A percentile compares a stretch with the other conserved stretches of the same genome.
Evolutionary conservation across 1,284 basidiomycete species (phyloP).

Genomic region (Cryptococcus maquisensis): DNA sequence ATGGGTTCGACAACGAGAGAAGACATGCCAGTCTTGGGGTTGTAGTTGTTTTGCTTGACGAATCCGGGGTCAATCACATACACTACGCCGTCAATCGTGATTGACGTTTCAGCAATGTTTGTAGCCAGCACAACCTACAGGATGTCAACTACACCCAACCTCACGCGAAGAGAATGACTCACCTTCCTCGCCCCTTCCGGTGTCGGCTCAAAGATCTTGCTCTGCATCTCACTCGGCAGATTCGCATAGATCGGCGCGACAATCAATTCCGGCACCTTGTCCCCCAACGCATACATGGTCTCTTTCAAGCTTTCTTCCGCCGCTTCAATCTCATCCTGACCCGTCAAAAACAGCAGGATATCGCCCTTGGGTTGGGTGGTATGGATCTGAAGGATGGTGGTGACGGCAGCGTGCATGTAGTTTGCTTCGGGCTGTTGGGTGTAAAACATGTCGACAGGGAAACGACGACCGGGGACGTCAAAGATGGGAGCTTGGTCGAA

Average conservation of each 20-base stretch:
- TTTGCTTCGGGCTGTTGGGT: constrained; percentile 97
- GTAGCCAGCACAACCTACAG: constrained; percentile 82
- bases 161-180: constrained; percentile 5
- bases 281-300: constrained; percentile 88
- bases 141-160: not conserved
- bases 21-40: constrained; percentile 94
- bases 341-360: constrained; percentile 95
- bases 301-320: constrained; percentile 94
- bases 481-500: constrained; percentile 93
- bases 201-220: constrained; percentile 98
- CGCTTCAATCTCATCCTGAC: constrained; percentile 98
- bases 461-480: constrained; percentile 92
- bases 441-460: constrained; percentile 98
- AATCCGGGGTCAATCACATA: constrained; percentile 98
- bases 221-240: constrained; percentile 96
- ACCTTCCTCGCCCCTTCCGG: constrained; percentile 89
- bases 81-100: constrained; percentile 95
- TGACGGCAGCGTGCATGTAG: constrained; percentile 97
- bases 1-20: constrained; percentile 90
- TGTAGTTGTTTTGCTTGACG: constrained; percentile 96
- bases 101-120: constrained; percentile 97
- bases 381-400: constrained; percentile 98
- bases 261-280: constrained; percentile 91
- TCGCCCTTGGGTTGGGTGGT: constrained; percentile 98
- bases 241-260: constrained; percentile 98